Base-by-base conservation (phyloP, 768 basidiomycete species). In the Kwoniella sp. region DNA sequence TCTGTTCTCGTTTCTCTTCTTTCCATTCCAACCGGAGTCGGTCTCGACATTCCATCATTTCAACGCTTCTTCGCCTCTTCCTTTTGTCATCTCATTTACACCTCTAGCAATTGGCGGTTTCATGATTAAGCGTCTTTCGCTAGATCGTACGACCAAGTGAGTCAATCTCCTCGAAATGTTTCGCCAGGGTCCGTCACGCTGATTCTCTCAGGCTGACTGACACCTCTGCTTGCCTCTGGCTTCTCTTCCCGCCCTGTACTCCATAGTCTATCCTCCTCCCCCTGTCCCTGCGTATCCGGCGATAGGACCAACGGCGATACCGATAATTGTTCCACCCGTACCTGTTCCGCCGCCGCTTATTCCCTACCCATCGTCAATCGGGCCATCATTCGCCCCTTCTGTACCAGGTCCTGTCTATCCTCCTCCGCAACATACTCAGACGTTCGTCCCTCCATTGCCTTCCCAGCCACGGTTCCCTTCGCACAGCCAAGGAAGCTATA, bases 271-370 rank as follows among this genome's bases (percentile, higher is more conserved):
- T 48, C 53, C 28, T 13, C 28, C 53, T 15, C 29, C 52, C 8
- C 11, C 41, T 3, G 20, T 45, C 41, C 41, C 41, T 45, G 41
- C 41, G 11, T 45, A 45, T 20, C 41, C 41, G 20, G 41, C 41
- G 9, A 34, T 56, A 3, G 50, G 47, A n/a, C 53, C 62, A 25
- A 28, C 50, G 9, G 29, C 56, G 4, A 22, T 30, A 17, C 54
- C 55, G 1, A 64, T 64, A 22, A 45, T 64, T 25, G 37, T 64
- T 0, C 63, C 45, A 29, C 63, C 55, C 0, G 29, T 30, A 29
- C 63, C 55, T 8, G 9, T 64, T 22, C 63, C 47, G 4, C 45
- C 63, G 34, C 63, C 63, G 38, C 48, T 64, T 29, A 28, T 64
- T 20, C 48, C 63, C 13, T 64, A 64, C n/a, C 55, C 63, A 8